Conservation (phyloP, 768 basidiomycete genomes). For the Leccinum subgranulosum region DNA sequence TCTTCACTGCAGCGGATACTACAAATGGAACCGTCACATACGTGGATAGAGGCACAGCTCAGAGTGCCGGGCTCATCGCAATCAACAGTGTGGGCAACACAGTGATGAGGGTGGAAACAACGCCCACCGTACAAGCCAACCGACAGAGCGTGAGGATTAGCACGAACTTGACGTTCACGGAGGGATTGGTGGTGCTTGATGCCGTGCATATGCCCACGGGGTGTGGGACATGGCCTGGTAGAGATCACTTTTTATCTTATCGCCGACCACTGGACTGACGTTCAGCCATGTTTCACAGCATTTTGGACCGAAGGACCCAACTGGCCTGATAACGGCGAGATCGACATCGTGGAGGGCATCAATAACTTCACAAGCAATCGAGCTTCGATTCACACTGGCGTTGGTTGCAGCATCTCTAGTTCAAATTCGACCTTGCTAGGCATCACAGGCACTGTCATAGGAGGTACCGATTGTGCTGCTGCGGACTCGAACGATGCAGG, state of each 20-base stretch:
- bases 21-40: slow-evolving; percentile 73
- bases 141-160: slow-evolving; percentile 80
- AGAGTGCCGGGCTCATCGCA: slow-evolving; percentile 54
- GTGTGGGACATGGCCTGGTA: slow-evolving; percentile 80
- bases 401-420: slow-evolving; percentile 64
- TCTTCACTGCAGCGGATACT: slow-evolving; percentile 67
- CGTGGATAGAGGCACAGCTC: slow-evolving; percentile 58
- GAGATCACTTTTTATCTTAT: slow-evolving; percentile 1
- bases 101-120: slow-evolving; percentile 90
- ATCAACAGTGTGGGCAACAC: slow-evolving; percentile 73
- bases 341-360: slow-evolving; percentile 84
- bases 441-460: slow-evolving; percentile 67
- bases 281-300: slow-evolving; percentile 21
- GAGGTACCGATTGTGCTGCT: slow-evolving; percentile 70
- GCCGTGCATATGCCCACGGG: slow-evolving; percentile 87
- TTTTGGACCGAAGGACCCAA: slow-evolving; percentile 51
- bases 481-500: slow-evolving; percentile 70
- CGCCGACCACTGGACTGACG: background rate
- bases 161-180: slow-evolving; percentile 54
- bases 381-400: slow-evolving; percentile 74
- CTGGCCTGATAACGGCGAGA: slow-evolving; percentile 58
- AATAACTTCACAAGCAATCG: slow-evolving; percentile 79
- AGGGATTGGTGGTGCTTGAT: slow-evolving; percentile 76
- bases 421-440: slow-evolving; percentile 44
- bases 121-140: slow-evolving; percentile 60